phyloP scores from a whole-genome alignment of 306 rosid genomes.

The Inga leiocalycina region DNA sequence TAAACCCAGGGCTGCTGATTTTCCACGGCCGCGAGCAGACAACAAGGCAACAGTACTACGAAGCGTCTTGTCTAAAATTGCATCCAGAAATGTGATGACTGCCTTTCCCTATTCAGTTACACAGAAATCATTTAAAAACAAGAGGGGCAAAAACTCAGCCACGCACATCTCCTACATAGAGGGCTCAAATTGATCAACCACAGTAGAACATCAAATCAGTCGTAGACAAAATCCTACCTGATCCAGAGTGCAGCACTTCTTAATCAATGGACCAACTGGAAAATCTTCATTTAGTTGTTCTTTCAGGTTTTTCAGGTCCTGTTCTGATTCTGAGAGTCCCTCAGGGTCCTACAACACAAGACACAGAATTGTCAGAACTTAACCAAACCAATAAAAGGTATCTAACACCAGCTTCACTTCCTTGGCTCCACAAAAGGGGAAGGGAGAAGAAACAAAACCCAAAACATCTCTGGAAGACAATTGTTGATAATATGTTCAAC shows the following conservation, averaged over 20 bases:
- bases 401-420: slow-evolving; percentile 15
- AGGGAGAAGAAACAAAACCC: slow-evolving; percentile 19
- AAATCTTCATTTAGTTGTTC: slow-evolving; percentile 79
- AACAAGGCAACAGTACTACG: slow-evolving; percentile 79
- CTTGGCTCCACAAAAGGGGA: slow-evolving; percentile 26
- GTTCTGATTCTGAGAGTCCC: slow-evolving; percentile 76
- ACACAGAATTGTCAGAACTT: slow-evolving; percentile 14
- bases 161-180: background rate
- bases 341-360: slow-evolving; percentile 65
- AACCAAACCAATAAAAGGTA: slow-evolving; percentile 6
- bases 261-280: slow-evolving; percentile 87
- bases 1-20: slow-evolving; percentile 97
- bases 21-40: slow-evolving; percentile 99
- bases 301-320: slow-evolving; percentile 76
- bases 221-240: slow-evolving; percentile 55
- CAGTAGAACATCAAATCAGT: slow-evolving; percentile 9
- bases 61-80: slow-evolving; percentile 83
- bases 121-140: slow-evolving; percentile 8
- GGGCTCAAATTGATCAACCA: slow-evolving; percentile 29
- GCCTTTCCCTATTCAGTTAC: slow-evolving; percentile 75
- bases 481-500: slow-evolving; percentile 13
- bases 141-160: background rate
- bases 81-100: slow-evolving; percentile 80
- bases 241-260: slow-evolving; percentile 85
- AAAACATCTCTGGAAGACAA: background rate